Base-by-base conservation (phyloP, 2,329 filamentous ascomycete species). In the Sporothrix sp. region DNA sequence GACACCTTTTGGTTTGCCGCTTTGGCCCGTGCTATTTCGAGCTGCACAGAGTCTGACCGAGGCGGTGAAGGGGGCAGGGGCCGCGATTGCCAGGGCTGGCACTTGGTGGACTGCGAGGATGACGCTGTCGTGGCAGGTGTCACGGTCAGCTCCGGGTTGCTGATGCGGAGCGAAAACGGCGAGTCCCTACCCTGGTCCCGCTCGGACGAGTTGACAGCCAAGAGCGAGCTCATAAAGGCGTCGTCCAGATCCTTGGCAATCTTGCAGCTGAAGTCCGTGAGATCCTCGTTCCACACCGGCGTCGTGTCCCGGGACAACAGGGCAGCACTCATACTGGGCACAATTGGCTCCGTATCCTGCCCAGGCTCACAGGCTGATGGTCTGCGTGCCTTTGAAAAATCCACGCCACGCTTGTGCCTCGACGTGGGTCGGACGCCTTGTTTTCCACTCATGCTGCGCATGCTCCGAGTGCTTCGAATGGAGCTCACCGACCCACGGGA, bases 201-300 rank as follows among this genome's bases (percentile, higher is more conserved):
- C 13, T 54, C 55, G 3, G 25, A 48, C 23, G 32, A 48, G 13
- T 57, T 55, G 10, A 47, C 54, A 1, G 62, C 58, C 28, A 76
- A 66, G 10, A 78, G 58, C 9, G 73, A 75, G 58, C 84, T 81
- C 61, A 87, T 90, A 70, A 97, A 96, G 1, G 90, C 90, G 60
- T 93, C 87, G 61, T 97, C 90, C 61, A 90, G 94, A 52, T 93
- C 87, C 65, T 88, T 87, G 45, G 88, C 87, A 54, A 96, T 82
- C 59, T 88, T 88, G 59, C 79, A 80, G 58, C 88, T 95, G 52
- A 94, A 84, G 59, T 91, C 84, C 7, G 87, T 77, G 49, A 93
- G 78, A 62, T 95, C 90, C 52, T 89, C 87, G 58, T 79, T 60
- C 82, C 58, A 75, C 66, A 36, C 69, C 58, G 45, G 65, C 53